Evolutionary conservation across 1,139 yeast species (phyloP).

Genomic region (Eremothecium sinecaudum): DNA sequence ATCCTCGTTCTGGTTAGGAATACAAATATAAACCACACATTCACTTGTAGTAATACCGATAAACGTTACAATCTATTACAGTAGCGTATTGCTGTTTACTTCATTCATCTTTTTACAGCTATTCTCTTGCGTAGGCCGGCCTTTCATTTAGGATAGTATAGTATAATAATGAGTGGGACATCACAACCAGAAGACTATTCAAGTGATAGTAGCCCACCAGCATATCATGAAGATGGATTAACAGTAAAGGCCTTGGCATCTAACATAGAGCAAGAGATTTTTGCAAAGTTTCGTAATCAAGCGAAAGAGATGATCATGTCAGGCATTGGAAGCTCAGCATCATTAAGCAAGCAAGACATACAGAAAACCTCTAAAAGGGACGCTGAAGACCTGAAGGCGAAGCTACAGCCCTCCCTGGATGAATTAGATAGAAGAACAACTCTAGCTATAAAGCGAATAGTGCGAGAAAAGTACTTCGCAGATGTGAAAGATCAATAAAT

Average conservation of each 20-base stretch:
- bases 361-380: constrained; percentile 12
- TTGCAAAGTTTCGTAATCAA: constrained; percentile 18
- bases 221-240: background rate
- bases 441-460: constrained; percentile 33
- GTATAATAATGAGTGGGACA: too few species aligned
- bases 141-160: background rate
- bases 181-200: too few species aligned
- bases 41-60: too few species aligned
- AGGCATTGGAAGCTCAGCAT: background rate
- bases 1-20: too few species aligned
- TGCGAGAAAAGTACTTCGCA: too few species aligned
- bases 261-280: constrained; percentile 27
- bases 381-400: constrained; percentile 36
- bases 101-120: constrained; percentile 2
- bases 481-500: too few species aligned
- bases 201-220: background rate
- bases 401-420: constrained; percentile 32
- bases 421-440: constrained; percentile 35
- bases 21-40: too few species aligned
- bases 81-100: too few species aligned
- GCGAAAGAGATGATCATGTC: constrained; percentile 15
- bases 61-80: too few species aligned
- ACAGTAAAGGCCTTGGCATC: constrained; percentile 33
- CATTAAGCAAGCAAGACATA: too few species aligned
- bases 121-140: too few species aligned